Conservation (phyloP, 805 yeast species). For the Schwanniomyces sp. region DNA sequence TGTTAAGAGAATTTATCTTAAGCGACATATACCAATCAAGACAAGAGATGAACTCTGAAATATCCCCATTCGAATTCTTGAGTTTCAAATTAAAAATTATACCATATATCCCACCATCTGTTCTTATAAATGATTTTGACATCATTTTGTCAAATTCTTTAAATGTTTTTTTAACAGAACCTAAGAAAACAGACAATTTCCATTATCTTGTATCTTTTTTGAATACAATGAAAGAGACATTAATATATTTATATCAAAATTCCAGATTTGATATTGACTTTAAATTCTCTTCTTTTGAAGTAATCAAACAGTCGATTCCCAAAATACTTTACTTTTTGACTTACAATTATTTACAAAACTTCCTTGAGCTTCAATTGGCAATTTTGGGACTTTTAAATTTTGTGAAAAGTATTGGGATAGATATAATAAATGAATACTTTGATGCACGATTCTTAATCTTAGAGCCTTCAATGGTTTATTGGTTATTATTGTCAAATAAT, state of each 20-base stretch:
- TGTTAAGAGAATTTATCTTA: conserved; percentile 17
- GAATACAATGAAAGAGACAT: not conserved
- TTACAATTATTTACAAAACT: conserved; percentile 1
- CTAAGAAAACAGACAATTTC: not conserved
- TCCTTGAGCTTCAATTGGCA: conserved; percentile 8
- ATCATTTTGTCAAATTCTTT: not conserved
- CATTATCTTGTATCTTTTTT: not conserved
- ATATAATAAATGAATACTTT: conserved; percentile 8
- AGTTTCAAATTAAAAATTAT: conserved; percentile 2
- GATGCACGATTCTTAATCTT: conserved; percentile 25
- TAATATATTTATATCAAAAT: not conserved
- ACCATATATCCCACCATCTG: not conserved
- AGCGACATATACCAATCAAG: not conserved
- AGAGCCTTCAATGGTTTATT: conserved; percentile 40
- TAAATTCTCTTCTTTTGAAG: conserved; percentile 7
- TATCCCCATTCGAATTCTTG: not conserved
- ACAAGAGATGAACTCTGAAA: not conserved
- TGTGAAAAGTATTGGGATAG: conserved; percentile 9
- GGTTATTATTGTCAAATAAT: conserved; percentile 39
- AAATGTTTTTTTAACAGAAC: not conserved
- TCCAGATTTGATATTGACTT: not conserved
- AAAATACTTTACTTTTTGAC: conserved; percentile 5
- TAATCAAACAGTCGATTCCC: conserved; percentile 7
- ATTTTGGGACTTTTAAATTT: conserved; percentile 13
- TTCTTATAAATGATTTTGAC: not conserved